Evolutionary conservation across 352 stramenopile species (phyloP).

Genomic region (Elongisporangium anandrum): DNA sequence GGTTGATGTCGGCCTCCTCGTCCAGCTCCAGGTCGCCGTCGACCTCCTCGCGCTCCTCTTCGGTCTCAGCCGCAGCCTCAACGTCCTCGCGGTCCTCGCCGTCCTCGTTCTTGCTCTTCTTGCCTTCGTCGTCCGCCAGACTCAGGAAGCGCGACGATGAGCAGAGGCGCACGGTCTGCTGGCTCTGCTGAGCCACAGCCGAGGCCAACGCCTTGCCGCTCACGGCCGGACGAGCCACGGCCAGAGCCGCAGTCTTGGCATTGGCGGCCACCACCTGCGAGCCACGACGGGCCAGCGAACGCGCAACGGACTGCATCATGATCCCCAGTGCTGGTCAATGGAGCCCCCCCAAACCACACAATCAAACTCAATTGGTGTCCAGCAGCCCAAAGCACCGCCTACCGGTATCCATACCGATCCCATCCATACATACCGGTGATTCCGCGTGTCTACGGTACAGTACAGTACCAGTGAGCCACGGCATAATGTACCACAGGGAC

Average conservation of each 20-base stretch:
- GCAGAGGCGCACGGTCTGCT: slow-evolving; percentile 18
- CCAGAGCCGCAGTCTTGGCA: slow-evolving; percentile 2
- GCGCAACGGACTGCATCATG: slow-evolving; percentile 15
- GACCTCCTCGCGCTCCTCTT: slow-evolving; percentile 32
- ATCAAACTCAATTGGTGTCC: background rate
- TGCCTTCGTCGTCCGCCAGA: slow-evolving; percentile 59
- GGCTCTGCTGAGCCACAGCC: background rate
- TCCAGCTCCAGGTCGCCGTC: slow-evolving; percentile 67
- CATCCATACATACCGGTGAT: background rate
- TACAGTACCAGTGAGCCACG: too few relatives aligned
- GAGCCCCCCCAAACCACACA: background rate
- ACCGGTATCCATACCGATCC: background rate
- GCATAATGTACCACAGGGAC: background rate
- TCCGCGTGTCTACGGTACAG: background rate
- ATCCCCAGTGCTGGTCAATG: slow-evolving; percentile 4
- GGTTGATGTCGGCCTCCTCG: slow-evolving; percentile 58
- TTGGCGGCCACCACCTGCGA: slow-evolving; percentile 7
- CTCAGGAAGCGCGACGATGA: slow-evolving; percentile 75
- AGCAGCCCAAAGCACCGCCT: background rate
- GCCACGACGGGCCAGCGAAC: slow-evolving; percentile 8
- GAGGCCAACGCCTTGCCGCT: slow-evolving; percentile 1
- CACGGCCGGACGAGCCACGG: slow-evolving; percentile 2
- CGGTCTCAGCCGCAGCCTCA: slow-evolving; percentile 13
- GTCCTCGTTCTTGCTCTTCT: slow-evolving; percentile 19
- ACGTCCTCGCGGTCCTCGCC: slow-evolving; percentile 12